Conservation (phyloP, 331 rosid species). For the Arachis monticola region DNA sequence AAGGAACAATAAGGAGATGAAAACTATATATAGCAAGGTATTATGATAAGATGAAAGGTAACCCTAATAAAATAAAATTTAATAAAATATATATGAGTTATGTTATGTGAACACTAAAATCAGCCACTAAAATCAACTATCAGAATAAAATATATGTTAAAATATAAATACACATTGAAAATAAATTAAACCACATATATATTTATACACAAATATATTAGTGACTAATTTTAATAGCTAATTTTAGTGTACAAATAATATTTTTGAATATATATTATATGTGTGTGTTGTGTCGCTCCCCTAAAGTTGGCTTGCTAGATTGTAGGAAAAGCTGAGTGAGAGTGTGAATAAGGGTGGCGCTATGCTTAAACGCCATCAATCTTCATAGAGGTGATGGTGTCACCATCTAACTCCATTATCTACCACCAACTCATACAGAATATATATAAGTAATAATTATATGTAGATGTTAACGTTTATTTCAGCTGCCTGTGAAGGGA, state of each 20-base stretch:
- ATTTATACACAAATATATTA: no score
- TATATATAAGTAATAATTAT: slow-evolving; percentile 39
- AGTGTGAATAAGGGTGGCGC: slow-evolving; percentile 58
- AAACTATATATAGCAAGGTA: slow-evolving; percentile 15
- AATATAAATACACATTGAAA: no score
- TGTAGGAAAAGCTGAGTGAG: slow-evolving; percentile 61
- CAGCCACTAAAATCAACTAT: no score
- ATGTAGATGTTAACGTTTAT: slow-evolving; percentile 30
- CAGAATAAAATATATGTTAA: no score
- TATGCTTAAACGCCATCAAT: slow-evolving; percentile 50
- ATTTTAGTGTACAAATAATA: no score
- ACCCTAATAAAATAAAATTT: neutral
- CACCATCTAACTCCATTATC: slow-evolving; percentile 50
- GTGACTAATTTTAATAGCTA: no score
- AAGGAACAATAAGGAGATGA: slow-evolving; percentile 35
- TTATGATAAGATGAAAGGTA: slow-evolving; percentile 27
- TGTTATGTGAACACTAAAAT: no score
- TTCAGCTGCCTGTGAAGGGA: slow-evolving; percentile 32
- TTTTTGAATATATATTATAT: no score
- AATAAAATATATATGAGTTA: no score
- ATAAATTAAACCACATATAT: no score
- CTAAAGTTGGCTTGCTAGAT: slow-evolving; percentile 54
- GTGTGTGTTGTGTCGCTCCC: no score
- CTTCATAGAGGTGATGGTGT: slow-evolving; percentile 29
- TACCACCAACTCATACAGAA: slow-evolving; percentile 90